Conservation (phyloP, 2,329 filamentous ascomycete genomes). For the Claviceps paspali region DNA sequence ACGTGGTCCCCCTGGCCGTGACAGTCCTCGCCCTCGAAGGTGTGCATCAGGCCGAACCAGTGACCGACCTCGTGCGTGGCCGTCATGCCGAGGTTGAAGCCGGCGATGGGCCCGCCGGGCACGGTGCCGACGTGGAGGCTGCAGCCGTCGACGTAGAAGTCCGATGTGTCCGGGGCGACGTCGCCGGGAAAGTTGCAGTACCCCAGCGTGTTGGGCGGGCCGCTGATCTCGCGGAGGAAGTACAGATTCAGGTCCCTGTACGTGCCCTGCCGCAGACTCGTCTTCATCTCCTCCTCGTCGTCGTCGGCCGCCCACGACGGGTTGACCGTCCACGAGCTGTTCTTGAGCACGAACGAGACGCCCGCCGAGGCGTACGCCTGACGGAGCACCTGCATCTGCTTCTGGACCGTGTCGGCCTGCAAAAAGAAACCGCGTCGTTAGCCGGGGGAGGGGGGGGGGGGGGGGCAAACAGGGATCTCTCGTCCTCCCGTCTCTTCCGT, state of each 20-base stretch:
- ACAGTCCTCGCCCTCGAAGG: background rate
- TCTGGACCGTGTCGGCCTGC: conserved; percentile 4
- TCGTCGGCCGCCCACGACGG: conserved; percentile 25
- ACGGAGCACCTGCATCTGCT: conserved; percentile 29
- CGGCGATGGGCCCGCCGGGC: background rate
- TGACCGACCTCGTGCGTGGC: background rate
- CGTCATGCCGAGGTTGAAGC: background rate
- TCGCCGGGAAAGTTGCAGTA: conserved; percentile 1
- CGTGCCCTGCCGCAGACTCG: conserved; percentile 23
- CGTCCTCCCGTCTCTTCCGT: too few relatives aligned
- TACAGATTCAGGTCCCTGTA: conserved; percentile 29
- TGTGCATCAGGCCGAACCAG: background rate
- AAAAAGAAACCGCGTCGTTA: too few relatives aligned
- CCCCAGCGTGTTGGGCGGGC: background rate
- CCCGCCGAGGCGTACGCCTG: conserved; percentile 23
- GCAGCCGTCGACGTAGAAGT: background rate
- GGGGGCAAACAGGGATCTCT: too few relatives aligned
- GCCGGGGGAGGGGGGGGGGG: too few relatives aligned
- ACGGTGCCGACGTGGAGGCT: background rate
- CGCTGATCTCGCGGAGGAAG: conserved; percentile 17
- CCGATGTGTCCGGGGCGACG: background rate
- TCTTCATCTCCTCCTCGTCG: conserved; percentile 25
- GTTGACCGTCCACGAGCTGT: conserved; percentile 28
- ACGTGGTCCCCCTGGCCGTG: conserved; percentile 20
- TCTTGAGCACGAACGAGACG: conserved; percentile 27